Conservation (phyloP, 192 early-diverging fungal species). For the Backusella morwellensis region DNA sequence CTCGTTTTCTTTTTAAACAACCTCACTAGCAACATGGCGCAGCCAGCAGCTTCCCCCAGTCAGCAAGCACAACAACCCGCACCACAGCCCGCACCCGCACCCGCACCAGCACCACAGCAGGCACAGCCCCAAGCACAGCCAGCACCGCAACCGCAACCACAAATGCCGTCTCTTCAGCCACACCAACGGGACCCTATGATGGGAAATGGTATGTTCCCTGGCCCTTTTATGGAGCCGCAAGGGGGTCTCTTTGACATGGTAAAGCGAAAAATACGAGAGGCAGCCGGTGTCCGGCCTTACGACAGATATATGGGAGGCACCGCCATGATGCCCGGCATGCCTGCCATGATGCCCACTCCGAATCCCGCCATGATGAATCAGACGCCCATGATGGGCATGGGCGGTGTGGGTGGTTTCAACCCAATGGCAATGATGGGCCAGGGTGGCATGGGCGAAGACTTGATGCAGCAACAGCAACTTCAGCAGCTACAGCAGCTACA, state of each 20-base stretch:
- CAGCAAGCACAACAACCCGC: background rate
- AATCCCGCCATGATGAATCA: conserved; percentile 9
- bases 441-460: background rate
- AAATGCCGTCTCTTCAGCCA: background rate
- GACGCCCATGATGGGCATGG: background rate
- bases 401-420: background rate
- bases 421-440: background rate
- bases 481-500: conserved; percentile 3
- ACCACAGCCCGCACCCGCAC: background rate
- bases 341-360: background rate
- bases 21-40: background rate
- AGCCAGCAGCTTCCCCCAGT: background rate
- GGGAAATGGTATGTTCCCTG: background rate
- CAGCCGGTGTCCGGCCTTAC: background rate
- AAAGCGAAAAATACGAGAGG: background rate
- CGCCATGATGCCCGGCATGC: background rate
- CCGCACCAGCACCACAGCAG: background rate
- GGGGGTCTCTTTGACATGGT: background rate
- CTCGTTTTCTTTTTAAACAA: background rate
- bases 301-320: background rate
- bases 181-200: background rate
- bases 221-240: background rate
- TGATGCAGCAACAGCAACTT: background rate
- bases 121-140: background rate
- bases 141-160: background rate